Evolutionary conservation across 2,329 filamentous ascomycete species (phyloP), one percentile per base, ranked within the genome.

Genomic region (Alternaria sp.): DNA sequence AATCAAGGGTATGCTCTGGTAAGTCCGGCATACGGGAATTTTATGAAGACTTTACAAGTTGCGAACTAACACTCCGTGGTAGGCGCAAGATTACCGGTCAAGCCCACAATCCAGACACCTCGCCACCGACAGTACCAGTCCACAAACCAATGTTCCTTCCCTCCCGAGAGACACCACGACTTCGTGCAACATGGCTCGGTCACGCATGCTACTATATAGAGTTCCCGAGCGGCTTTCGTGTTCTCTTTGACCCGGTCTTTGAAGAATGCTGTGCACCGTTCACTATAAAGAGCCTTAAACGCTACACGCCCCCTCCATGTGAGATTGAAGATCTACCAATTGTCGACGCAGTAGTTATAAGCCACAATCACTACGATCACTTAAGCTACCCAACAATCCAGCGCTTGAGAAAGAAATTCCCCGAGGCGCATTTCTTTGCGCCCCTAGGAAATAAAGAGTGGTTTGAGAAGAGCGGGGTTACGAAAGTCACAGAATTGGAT

Each of bases 121-220:
- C 86, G 10, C 86, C 86, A 23, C 88, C 90, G 10, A 89, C 89
- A 0, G 88, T 96, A 11, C 82, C 87, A 3, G 87, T 95, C 17
- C 86, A 85, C 59, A 87, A 86, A 65, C 92, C 93, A 0, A 74
- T 83, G 5, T 95, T 95, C 79, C 84, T 92, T 10, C 80, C 87
- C 1, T 82, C 83, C 13, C 87, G 92, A 58, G 80, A 85, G 5
- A 87, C 86, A 2, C 68, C 81, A 17, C 84, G 86, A 44, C 86
- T 98, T 23, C 89, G 93, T 57, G 92, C 94, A 32, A 98, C 95
- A 44, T 97, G 95, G 95, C 88, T 98, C 3, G 95, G 95, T 36
- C 95, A 98, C 79, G 94, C 95, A 4, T 97, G 93, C 83, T 97
- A 93, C 83, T 94, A 93, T 74, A 88, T 97, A 70, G 95, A 97